Conservation (phyloP, 768 basidiomycete species). For the Chalciporus sphaerocephalus region DNA sequence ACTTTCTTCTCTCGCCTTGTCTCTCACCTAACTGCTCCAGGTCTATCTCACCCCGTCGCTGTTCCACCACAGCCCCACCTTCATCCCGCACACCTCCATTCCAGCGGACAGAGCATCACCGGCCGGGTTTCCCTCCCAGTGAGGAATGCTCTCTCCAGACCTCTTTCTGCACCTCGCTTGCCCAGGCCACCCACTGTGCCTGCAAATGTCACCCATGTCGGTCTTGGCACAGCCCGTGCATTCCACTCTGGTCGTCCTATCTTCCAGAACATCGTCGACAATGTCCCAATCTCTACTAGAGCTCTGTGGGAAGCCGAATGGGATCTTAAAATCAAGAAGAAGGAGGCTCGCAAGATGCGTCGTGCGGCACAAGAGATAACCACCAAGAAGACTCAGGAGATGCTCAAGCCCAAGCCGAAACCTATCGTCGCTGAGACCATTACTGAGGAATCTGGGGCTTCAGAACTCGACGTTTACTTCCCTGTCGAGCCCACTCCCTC, state of each 20-base stretch:
- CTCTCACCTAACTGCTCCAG: slow-evolving; percentile 55
- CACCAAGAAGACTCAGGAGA: slow-evolving; percentile 23
- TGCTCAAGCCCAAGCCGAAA: slow-evolving; percentile 24
- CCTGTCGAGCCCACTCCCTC: slow-evolving; percentile 29
- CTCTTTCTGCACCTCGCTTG: slow-evolving; percentile 45
- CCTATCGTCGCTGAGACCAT: slow-evolving; percentile 1
- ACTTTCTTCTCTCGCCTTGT: slow-evolving; percentile 54
- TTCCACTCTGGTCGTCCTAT: slow-evolving; percentile 71
- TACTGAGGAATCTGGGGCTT: slow-evolving; percentile 22
- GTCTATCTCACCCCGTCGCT: slow-evolving; percentile 33
- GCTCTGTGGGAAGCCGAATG: slow-evolving; percentile 73
- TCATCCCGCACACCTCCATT: slow-evolving; percentile 14
- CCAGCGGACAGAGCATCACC: slow-evolving; percentile 40
- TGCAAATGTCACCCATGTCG: slow-evolving; percentile 57
- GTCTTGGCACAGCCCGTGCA: slow-evolving; percentile 70
- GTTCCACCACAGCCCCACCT: slow-evolving; percentile 1
- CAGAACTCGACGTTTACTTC: slow-evolving; percentile 63
- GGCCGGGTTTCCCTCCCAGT: slow-evolving; percentile 54
- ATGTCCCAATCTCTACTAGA: slow-evolving; percentile 71
- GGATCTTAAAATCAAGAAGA: slow-evolving; percentile 53
- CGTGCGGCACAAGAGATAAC: slow-evolving; percentile 20
- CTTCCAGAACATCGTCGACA: slow-evolving; percentile 76
- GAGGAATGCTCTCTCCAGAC: slow-evolving; percentile 47
- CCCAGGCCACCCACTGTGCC: slow-evolving; percentile 54
- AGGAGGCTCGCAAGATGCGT: slow-evolving; percentile 27